phyloP scores from a whole-genome alignment of 225 moss, liverwort and hornwort genomes.

The Asterella californica region DNA sequence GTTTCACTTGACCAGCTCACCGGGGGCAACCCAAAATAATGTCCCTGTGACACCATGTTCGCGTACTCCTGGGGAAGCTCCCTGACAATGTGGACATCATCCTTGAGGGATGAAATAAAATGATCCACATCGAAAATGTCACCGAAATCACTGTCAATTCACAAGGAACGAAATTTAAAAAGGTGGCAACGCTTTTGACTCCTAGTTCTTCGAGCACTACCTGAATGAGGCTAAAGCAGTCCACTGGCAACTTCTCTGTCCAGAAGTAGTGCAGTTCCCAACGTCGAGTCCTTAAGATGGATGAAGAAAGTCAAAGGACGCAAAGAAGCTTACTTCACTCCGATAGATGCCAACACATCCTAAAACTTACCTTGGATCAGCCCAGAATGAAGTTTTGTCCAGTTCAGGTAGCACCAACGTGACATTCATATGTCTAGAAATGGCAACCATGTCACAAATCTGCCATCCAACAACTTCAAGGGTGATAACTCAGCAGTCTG shows the following conservation, averaged over 20 bases:
- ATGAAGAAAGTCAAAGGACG: not conserved
- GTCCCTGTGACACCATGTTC: slow-evolving; percentile 33
- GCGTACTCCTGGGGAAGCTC: slow-evolving; percentile 47
- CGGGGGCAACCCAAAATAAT: slow-evolving; percentile 49
- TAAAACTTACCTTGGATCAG: slow-evolving; percentile 59
- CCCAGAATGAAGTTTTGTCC: slow-evolving; percentile 70
- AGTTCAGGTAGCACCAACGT: slow-evolving; percentile 68
- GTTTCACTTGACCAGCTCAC: slow-evolving; percentile 66
- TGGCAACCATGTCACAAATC: slow-evolving; percentile 82
- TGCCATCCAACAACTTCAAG: slow-evolving; percentile 23
- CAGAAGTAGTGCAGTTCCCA: not conserved
- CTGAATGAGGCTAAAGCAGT: not conserved
- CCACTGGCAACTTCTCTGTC: not conserved
- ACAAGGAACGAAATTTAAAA: not conserved
- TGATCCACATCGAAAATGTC: slow-evolving; percentile 83
- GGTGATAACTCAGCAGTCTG: not conserved
- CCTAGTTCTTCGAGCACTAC: not conserved
- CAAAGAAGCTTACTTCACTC: not conserved
- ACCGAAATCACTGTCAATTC: slow-evolving; percentile 53
- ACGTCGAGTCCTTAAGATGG: not conserved
- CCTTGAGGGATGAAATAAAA: slow-evolving; percentile 53
- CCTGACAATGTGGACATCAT: slow-evolving; percentile 50
- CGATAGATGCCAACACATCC: not conserved
- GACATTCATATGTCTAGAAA: slow-evolving; percentile 62
- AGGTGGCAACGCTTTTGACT: not conserved